These are phyloP conservation scores for Saccharomycopsis sp. DNA, from an alignment of 805 yeast species.

Conservation along the genomic window DNA sequence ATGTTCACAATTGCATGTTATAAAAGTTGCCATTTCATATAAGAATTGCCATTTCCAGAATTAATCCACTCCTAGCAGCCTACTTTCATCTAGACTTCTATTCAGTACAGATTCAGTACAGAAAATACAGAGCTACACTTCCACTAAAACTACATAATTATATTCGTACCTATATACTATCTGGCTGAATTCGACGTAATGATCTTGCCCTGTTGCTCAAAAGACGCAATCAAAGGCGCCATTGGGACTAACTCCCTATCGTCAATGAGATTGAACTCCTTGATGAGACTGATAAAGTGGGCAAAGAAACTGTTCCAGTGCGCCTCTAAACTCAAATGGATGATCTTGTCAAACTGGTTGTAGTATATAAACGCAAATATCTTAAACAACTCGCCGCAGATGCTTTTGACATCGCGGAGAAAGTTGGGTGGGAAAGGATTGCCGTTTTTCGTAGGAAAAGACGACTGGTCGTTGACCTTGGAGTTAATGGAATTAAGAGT, in stretches of 20 bases:
- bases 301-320: conserved; percentile 98
- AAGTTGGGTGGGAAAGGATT: conserved; percentile 85
- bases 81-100: too few species aligned
- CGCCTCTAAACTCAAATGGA: conserved; percentile 90
- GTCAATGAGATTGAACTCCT: conserved; percentile 79
- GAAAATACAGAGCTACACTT: too few species aligned
- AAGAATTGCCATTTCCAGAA: too few species aligned
- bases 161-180: too few species aligned
- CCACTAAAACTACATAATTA: too few species aligned
- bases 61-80: too few species aligned
- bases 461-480: conserved; percentile 80
- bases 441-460: conserved; percentile 89
- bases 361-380: conserved; percentile 93
- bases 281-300: conserved; percentile 81
- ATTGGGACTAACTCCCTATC: conserved; percentile 75
- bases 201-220: conserved; percentile 85
- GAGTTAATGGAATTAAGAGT: conserved; percentile 86
- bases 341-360: conserved; percentile 87
- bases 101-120: too few species aligned
- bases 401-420: conserved; percentile 74
- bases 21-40: too few species aligned
- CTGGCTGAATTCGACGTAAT: conserved; percentile 22
- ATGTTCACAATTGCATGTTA: too few species aligned
- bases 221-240: conserved; percentile 62
- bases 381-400: conserved; percentile 86